Evolutionary conservation across 257 asterid species (phyloP).

Genomic region (Leptodermis oblonga): DNA sequence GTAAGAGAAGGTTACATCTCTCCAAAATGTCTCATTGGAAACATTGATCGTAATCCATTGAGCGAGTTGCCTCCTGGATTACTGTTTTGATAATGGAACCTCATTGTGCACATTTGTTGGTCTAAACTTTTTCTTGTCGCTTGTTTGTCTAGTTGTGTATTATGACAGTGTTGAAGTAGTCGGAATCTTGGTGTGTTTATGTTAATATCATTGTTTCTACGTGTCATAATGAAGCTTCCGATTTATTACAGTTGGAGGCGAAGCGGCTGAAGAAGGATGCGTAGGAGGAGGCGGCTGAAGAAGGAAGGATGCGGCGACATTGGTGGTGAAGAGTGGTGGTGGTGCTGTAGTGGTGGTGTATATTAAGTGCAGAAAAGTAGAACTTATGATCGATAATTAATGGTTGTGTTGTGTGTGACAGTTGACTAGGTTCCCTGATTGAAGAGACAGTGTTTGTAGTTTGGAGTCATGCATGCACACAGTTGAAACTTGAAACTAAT

Average conservation of each 20-base stretch:
- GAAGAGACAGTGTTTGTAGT: background rate
- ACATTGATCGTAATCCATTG: too few species aligned
- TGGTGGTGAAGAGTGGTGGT: slow-evolving; percentile 5
- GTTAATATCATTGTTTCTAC: too few species aligned
- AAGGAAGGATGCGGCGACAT: too few species aligned
- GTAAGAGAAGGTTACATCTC: too few species aligned
- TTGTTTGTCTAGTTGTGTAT: background rate
- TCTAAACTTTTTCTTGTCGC: background rate
- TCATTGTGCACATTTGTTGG: background rate
- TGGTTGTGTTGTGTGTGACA: background rate
- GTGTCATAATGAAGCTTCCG: background rate
- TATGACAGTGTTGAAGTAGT: background rate
- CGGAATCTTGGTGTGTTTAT: background rate
- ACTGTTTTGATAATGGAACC: too few species aligned
- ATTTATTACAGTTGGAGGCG: slow-evolving; percentile 9
- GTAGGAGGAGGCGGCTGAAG: background rate
- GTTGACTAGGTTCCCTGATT: background rate
- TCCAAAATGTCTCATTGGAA: too few species aligned
- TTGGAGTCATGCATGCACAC: background rate
- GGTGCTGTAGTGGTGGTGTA: background rate
- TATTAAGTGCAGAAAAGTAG: too few species aligned
- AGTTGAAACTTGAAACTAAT: background rate
- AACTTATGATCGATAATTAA: too few species aligned
- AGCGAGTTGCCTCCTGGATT: too few species aligned
- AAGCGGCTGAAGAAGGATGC: slow-evolving; percentile 12